Evolutionary conservation across 2,329 filamentous ascomycete species (phyloP), one percentile per base, ranked within the genome.

Genomic region (Dothideomycetes sp.): DNA sequence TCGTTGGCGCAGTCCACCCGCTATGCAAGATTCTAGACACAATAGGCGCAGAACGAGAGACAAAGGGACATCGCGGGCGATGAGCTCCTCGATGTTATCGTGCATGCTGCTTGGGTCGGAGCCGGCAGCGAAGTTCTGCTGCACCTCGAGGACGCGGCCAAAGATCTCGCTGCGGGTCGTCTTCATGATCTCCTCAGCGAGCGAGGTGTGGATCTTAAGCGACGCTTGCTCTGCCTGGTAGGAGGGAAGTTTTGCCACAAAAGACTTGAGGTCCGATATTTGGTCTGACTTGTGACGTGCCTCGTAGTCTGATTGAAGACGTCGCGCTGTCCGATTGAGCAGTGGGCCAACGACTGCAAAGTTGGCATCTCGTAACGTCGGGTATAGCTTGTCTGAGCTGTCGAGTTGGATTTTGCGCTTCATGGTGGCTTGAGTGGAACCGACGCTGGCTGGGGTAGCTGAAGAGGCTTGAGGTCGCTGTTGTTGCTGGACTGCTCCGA

Each of bases 101-200:
- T 94, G 85, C 55, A 96, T 87, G 17, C 83, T 84, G 36, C 33
- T 36, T 10, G 79, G 84, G 5, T 89, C 84, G 57, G 96, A 91
- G 8, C 84, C 79, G 0, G 88, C 88, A 17, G 87, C 88, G 33
- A 96, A 74, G 55, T 94, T 95, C 57, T 98, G 91, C 57, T 98
- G 91, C 4, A 96, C 84, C 63, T 96, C 91, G 2, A 98, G 70
- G 30, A 87, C 69, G 45, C 84, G 82, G 48, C 81, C 84, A 66
- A 98, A 98, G 42, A 84, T 75, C 52, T 96, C 89, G 14, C 85
- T 83, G 37, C 84, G 77, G 1, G 91, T 98, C 52, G 87, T 77
- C 55, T 93, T 91, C 70, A 94, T 88, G 39, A 98, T 91, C 49
- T 95, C 89, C 62, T 96, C 91, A 1, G 88, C 87, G 33, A 98